These are phyloP conservation scores for Globisporangium recalcitrans DNA, from an alignment of 352 stramenopile species.

Conservation along the genomic window DNA sequence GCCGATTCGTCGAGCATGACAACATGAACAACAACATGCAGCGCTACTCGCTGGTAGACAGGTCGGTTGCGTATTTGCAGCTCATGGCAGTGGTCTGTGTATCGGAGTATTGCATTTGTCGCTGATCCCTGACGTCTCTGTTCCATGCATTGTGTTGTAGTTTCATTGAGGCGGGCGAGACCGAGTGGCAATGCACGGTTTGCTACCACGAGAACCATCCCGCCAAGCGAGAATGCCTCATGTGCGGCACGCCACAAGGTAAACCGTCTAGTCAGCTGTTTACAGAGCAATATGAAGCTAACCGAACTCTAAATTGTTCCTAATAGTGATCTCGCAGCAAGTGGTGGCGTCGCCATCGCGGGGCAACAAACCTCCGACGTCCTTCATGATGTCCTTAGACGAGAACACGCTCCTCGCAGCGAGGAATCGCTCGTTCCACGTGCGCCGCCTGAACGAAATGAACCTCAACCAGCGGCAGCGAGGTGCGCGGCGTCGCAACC, in stretches of 20 bases:
- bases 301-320: not conserved
- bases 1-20: slow-evolving; percentile 53
- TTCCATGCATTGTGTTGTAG: slow-evolving; percentile 22
- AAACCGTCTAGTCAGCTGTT: too few species aligned
- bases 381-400: slow-evolving; percentile 26
- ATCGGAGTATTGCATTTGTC: not conserved
- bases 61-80: slow-evolving; percentile 12
- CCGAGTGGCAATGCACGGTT: slow-evolving; percentile 78
- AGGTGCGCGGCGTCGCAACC: slow-evolving; percentile 56
- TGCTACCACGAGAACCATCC: slow-evolving; percentile 86
- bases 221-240: slow-evolving; percentile 73
- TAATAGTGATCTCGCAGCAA: slow-evolving; percentile 66
- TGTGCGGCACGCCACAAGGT: slow-evolving; percentile 79
- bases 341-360: slow-evolving; percentile 29
- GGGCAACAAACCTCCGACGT: slow-evolving; percentile 20
- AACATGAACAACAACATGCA: slow-evolving; percentile 87
- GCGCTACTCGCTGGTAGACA: slow-evolving; percentile 76
- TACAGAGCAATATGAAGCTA: too few species aligned
- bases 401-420: slow-evolving; percentile 39
- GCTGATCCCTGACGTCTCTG: not conserved
- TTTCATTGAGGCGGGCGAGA: slow-evolving; percentile 60
- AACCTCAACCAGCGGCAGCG: slow-evolving; percentile 77
- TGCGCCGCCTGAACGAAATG: slow-evolving; percentile 73
- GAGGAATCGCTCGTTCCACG: slow-evolving; percentile 72
- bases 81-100: not conserved